phyloP scores from a whole-genome alignment of 306 rosid genomes.

The Mimosa pudica region DNA sequence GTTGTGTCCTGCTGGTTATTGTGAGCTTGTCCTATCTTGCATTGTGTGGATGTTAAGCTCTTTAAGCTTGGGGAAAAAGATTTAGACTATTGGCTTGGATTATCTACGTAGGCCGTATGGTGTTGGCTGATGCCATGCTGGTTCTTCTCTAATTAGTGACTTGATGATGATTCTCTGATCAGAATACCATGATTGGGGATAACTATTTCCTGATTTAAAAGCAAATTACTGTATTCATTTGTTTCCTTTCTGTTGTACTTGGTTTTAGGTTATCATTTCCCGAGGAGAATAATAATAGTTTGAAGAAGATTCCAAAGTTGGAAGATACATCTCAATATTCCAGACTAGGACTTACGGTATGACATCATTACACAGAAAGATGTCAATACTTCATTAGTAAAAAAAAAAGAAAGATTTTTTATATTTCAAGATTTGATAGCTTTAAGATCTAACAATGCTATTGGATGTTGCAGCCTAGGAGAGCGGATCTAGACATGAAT shows the following conservation, averaged over 20 bases:
- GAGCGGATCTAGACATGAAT: conserved; percentile 97
- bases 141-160: conserved; percentile 8
- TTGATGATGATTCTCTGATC: neutral
- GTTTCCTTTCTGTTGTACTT: conserved; percentile 16
- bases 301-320: conserved; percentile 78
- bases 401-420: neutral
- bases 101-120: neutral
- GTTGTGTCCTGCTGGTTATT: neutral
- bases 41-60: neutral
- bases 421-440: conserved; percentile 7
- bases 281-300: conserved; percentile 64
- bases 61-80: neutral
- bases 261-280: conserved; percentile 77
- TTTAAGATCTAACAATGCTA: conserved; percentile 42
- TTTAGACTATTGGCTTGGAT: conserved; percentile 15
- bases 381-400: neutral
- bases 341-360: conserved; percentile 75
- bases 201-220: neutral
- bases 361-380: neutral
- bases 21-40: neutral
- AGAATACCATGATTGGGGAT: conserved; percentile 3
- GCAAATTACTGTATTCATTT: conserved; percentile 17
- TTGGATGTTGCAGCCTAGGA: conserved; percentile 70
- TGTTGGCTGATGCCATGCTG: neutral
- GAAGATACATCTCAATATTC: conserved; percentile 73